phyloP scores from a whole-genome alignment of 2,329 filamentous ascomycete genomes.

The Talaromyces rugulosus region DNA sequence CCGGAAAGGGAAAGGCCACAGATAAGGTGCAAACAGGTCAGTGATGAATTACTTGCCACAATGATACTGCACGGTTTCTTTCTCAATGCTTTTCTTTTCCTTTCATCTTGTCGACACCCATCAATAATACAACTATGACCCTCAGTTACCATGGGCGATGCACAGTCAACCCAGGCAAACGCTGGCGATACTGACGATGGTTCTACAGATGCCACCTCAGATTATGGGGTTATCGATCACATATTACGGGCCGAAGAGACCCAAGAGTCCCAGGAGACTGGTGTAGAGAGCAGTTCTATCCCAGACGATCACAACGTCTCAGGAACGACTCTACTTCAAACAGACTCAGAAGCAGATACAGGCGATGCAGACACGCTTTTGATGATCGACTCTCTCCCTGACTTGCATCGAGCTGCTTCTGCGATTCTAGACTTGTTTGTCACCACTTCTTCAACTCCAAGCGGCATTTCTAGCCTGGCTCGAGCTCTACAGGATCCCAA shows the following conservation, averaged over 20 bases:
- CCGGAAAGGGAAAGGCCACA: neutral
- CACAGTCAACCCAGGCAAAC: conserved; percentile 2
- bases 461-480: conserved; percentile 24
- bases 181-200: neutral
- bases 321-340: conserved; percentile 29
- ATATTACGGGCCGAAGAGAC: neutral
- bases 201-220: neutral
- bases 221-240: neutral
- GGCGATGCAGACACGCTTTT: conserved; percentile 28
- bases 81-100: neutral
- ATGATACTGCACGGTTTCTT: neutral
- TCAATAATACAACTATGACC: neutral
- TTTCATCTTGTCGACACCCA: neutral
- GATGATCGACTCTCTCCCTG: conserved; percentile 37
- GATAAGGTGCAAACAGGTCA: conserved; percentile 5
- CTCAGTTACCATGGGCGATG: conserved; percentile 3
- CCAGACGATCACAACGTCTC: conserved; percentile 23
- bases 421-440: conserved; percentile 35
- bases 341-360: conserved; percentile 26
- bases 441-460: conserved; percentile 22
- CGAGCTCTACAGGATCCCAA: conserved; percentile 26
- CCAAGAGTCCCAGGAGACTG: conserved; percentile 4
- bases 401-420: conserved; percentile 30
- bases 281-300: conserved; percentile 1
- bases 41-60: neutral